These are phyloP conservation scores for Fusarium secorum DNA, from an alignment of 2,329 filamentous ascomycete species.

Conservation along the genomic window DNA sequence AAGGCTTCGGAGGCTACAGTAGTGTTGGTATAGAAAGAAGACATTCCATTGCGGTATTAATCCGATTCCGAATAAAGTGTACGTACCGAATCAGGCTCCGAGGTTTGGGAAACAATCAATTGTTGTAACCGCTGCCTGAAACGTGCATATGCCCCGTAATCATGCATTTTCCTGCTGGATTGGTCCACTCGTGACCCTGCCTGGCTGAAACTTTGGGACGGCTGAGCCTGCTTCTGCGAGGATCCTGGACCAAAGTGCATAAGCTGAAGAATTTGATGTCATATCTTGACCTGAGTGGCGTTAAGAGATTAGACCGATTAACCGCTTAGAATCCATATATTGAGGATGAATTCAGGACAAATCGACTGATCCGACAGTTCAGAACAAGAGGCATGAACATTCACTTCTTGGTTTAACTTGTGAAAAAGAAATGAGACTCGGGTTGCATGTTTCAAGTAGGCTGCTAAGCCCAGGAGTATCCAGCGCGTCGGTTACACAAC, in stretches of 20 bases:
- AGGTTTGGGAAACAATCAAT: too few species aligned
- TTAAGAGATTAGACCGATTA: fast-evolving
- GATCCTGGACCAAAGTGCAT: not conserved
- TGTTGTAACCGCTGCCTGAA: not conserved
- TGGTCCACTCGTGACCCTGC: not conserved
- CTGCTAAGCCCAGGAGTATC: not conserved
- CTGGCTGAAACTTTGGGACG: not conserved
- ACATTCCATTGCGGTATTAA: fast-evolving
- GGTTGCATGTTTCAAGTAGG: too few species aligned
- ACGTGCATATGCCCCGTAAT: not conserved
- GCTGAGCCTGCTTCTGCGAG: not conserved
- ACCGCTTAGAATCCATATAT: fast-evolving
- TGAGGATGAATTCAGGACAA: not conserved
- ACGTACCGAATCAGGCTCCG: not conserved
- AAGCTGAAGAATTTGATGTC: not conserved
- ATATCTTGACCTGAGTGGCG: not conserved
- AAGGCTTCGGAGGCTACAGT: not conserved
- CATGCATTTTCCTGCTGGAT: not conserved
- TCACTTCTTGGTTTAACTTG: fast-evolving
- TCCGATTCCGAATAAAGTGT: not conserved
- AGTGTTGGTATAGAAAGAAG: not conserved
- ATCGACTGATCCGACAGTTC: fast-evolving
- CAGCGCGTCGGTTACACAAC: not conserved
- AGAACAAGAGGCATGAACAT: fast-evolving
- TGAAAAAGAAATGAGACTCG: not conserved